phyloP scores from a whole-genome alignment of 306 rosid genomes.

The Fragaria nilgerrensis region DNA sequence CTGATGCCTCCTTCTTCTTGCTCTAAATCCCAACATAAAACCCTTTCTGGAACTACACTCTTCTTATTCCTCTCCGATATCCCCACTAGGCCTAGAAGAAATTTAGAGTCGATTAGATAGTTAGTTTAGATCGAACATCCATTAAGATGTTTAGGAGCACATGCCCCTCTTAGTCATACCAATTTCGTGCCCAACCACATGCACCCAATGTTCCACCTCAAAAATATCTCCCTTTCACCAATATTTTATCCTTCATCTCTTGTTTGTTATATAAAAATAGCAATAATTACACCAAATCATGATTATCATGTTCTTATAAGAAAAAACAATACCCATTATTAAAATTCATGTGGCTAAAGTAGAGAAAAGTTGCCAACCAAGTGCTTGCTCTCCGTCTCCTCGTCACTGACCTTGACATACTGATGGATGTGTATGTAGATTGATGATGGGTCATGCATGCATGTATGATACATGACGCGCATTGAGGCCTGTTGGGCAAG shows the following conservation, averaged over 20 bases:
- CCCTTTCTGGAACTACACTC: too few species aligned
- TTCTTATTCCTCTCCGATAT: too few species aligned
- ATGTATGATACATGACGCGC: slow-evolving; percentile 33
- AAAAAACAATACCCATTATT: too few species aligned
- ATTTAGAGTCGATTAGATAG: too few species aligned
- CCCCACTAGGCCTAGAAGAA: too few species aligned
- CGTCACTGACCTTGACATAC: neutral
- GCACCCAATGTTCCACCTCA: neutral
- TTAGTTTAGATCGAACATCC: too few species aligned
- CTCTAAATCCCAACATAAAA: too few species aligned
- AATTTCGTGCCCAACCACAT: neutral
- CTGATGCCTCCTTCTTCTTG: too few species aligned
- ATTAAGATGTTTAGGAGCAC: too few species aligned
- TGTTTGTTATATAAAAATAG: neutral
- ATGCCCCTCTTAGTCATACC: too few species aligned
- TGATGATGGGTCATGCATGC: neutral
- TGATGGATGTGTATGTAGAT: neutral
- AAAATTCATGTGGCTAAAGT: neutral
- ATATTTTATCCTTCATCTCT: neutral
- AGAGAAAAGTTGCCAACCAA: neutral
- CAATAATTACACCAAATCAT: neutral
- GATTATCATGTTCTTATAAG: neutral
- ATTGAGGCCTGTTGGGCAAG: slow-evolving; percentile 31
- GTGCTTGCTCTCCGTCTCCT: neutral
- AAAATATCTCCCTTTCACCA: neutral